These are phyloP conservation scores for Suhomyces pyralidae DNA, from an alignment of 805 yeast genomes.

Conservation along the genomic window DNA sequence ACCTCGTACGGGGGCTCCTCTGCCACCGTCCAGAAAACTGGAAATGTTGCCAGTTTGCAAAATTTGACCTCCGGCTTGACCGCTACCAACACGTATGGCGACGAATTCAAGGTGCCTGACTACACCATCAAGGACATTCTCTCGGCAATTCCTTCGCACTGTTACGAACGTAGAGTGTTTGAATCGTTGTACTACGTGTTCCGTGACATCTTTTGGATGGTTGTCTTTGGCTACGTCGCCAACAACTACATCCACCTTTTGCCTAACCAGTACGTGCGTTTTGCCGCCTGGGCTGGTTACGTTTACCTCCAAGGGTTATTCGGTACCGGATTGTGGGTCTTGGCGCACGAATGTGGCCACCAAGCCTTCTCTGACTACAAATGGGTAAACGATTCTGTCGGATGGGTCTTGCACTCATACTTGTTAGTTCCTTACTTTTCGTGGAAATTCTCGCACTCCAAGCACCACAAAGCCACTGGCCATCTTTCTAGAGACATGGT, in stretches of 20 bases:
- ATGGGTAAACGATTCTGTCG: conserved; percentile 51
- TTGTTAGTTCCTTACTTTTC: conserved; percentile 58
- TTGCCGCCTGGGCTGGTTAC: conserved; percentile 40
- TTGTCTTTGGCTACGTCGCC: conserved; percentile 41
- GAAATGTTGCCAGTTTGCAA: conserved; percentile 13
- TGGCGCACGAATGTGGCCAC: conserved; percentile 67
- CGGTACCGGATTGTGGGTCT: conserved; percentile 59
- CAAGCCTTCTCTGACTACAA: conserved; percentile 57
- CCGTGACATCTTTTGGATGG: conserved; percentile 50
- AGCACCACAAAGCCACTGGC: conserved; percentile 65
- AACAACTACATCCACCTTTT: conserved; percentile 35
- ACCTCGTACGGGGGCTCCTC: conserved; percentile 4
- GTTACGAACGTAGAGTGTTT: conserved; percentile 52
- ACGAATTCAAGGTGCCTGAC: conserved; percentile 58
- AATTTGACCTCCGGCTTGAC: conserved; percentile 13
- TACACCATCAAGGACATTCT: conserved; percentile 57
- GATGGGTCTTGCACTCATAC: conserved; percentile 61
- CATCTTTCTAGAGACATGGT: conserved; percentile 60
- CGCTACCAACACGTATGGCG: conserved; percentile 54
- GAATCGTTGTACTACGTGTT: conserved; percentile 51
- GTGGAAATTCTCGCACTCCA: conserved; percentile 59
- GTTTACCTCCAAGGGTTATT: conserved; percentile 44
- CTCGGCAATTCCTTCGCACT: conserved; percentile 57
- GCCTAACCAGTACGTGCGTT: conserved; percentile 27
- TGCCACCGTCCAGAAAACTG: conserved; percentile 9